Base-by-base conservation (phyloP, 192 early-diverging fungal species). In the Allomyces macrogynus region DNA sequence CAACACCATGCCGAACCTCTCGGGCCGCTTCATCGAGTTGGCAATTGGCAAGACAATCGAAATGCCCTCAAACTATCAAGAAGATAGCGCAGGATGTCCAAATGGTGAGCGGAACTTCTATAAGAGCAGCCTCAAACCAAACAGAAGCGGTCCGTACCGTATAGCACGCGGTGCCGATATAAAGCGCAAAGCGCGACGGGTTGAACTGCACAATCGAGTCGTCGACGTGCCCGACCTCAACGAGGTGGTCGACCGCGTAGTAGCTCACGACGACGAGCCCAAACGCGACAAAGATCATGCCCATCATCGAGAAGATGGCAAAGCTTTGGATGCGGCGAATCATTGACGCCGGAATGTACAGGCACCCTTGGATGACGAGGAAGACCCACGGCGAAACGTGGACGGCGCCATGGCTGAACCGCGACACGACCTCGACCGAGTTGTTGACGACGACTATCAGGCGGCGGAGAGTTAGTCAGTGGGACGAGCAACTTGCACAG, bases 261-360 rank as follows among this genome's bases (percentile, higher is more conserved):
- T 77, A 78, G 64, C 85, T 76, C 23, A 89, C 78, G 68, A 81
- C 81, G n/a, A 77, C 69, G 8, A 89, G 73, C 23, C 87, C 87
- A 69, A 81, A 66, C 27, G 87, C 70, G 62, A 89, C 87, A 64
- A 86, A 86, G 14, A 87, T 69, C 68, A 88, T 86, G 63, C 86
- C 87, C n/a, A 80, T 77, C 54, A 81, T 64, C 0, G 81, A 81
- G 5, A 79, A 66, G 22, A 69, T 27, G 5, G 78, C 74, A 68
- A 81, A 81, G 61, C 73, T 64, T 68, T 81, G 77, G 76, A 88
- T 84, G 62, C 75, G 75, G 26, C 87, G 79, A 26, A 88, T 80
- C 76, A 86, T 74, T 32, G 84, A 74, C 24, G 87, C 68, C 22
- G 87, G 87, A 14, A 84, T 74, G 69, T 90, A 80, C 20, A 88